Evolutionary conservation across 208 protist species (phyloP), one percentile per base, ranked within the genome.

Genomic region (Herpetomonas muscarum): DNA sequence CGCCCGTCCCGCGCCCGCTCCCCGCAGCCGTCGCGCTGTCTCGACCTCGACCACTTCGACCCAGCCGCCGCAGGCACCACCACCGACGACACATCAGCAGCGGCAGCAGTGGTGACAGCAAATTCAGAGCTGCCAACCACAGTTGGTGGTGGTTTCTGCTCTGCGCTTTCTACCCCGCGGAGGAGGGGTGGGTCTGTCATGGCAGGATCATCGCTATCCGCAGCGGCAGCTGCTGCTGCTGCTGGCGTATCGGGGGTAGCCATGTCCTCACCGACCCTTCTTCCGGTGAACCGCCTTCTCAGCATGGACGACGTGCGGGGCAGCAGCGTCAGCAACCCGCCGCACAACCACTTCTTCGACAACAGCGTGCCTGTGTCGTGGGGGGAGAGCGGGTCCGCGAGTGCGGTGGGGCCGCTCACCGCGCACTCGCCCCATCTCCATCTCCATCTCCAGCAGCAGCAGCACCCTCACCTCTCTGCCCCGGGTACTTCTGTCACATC

Each of bases 21-120:
- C 3, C 68, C 68, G 2, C 55, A 56, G 39, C 44, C 55, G 2
- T 39, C 62, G 13, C 68, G 70, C 22, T 54, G 55, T n/a, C 56
- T 74, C 7, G 62, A 74, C 46, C 10, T 25, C 24, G 39, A 51
- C 45, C 62, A 53, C 56, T 74, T 74, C 30, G 68, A 74, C 31
- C 68, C 68, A 3, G 70, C 68, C 21, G n/a, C 36, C 44, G 7
- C 7, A 5, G 6, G 10, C 19, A 48, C 22, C 19, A 7, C 17
- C n/a, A n/a, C n/a, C 7, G 10, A 48, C 10, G 10, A n/a, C 44
- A 26, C 17, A 19, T 6, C 22, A 48, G 7, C 19, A 7, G 7
- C 10, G 19, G 17, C 10, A 48, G 17, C 7, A 26, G 22, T 48
- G 44, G 19, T 19, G 44, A 26, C 7, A n/a, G 5, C 10, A 7